phyloP scores from a whole-genome alignment of 2,329 filamentous ascomycete genomes.

The Trichoderma oligosporum region DNA sequence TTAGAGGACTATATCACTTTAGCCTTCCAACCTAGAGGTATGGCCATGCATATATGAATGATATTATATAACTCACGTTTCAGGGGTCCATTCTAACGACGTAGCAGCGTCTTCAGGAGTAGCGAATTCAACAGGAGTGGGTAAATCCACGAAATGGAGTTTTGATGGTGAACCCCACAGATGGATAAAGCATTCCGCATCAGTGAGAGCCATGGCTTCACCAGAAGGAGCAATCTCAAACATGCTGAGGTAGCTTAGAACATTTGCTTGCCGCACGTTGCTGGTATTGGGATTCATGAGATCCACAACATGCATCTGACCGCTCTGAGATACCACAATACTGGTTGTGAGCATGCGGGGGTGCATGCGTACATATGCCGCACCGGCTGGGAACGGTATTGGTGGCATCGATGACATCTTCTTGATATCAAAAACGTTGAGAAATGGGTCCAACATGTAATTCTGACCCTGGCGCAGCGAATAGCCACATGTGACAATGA shows the following conservation, averaged over 20 bases:
- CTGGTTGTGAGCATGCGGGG: constrained; percentile 92
- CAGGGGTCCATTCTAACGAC: constrained; percentile 63
- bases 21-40: constrained; percentile 1
- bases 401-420: constrained; percentile 83
- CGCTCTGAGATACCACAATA: constrained; percentile 86
- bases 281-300: constrained; percentile 89
- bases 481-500: constrained; percentile 91
- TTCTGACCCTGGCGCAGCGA: constrained; percentile 70
- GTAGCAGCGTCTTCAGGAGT: constrained; percentile 58
- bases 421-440: constrained; percentile 94
- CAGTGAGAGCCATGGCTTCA: constrained; percentile 76
- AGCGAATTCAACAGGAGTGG: constrained; percentile 72
- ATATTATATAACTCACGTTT: constrained; percentile 54
- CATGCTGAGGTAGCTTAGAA: constrained; percentile 68
- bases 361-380: constrained; percentile 94
- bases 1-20: constrained; percentile 61
- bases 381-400: constrained; percentile 87
- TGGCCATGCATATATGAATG: too few relatives aligned
- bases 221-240: constrained; percentile 86
- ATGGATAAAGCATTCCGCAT: constrained; percentile 73
- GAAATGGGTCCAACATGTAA: constrained; percentile 84
- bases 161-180: constrained; percentile 87
- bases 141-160: constrained; percentile 79
- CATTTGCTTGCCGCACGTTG: constrained; percentile 77
- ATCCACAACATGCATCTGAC: constrained; percentile 93